These are phyloP conservation scores for Exophiala xenobiotica DNA, from an alignment of 2,329 filamentous ascomycete genomes.

Conservation along the genomic window DNA sequence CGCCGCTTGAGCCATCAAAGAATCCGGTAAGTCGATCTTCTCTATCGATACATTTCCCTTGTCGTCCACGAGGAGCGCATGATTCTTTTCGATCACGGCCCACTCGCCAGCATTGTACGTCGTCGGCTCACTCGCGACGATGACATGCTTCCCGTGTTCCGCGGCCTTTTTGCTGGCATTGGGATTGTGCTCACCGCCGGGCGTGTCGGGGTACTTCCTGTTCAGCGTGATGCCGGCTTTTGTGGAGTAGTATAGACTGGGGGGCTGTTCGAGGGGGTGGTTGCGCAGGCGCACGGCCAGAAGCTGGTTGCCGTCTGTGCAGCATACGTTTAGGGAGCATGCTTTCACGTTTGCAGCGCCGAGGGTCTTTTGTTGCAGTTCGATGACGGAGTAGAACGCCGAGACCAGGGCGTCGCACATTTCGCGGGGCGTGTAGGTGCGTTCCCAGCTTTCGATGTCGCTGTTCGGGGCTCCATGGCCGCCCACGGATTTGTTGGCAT, in stretches of 20 bases:
- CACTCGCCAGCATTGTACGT: slow-evolving; percentile 55
- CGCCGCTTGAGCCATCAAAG: slow-evolving; percentile 17
- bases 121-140: slow-evolving; percentile 51
- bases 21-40: slow-evolving; percentile 15
- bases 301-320: slow-evolving; percentile 51
- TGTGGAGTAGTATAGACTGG: slow-evolving; percentile 52
- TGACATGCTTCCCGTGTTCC: slow-evolving; percentile 52
- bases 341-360: slow-evolving; percentile 41
- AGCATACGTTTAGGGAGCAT: slow-evolving; percentile 54
- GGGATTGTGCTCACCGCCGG: slow-evolving; percentile 40
- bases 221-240: slow-evolving; percentile 54
- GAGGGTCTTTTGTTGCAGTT: slow-evolving; percentile 45
- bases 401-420: slow-evolving; percentile 48
- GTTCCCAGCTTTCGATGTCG: slow-evolving; percentile 39
- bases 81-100: slow-evolving; percentile 50
- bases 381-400: slow-evolving; percentile 45
- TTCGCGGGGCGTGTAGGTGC: slow-evolving; percentile 41
- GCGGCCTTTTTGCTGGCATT: slow-evolving; percentile 39
- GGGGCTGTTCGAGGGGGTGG: slow-evolving; percentile 52
- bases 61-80: slow-evolving; percentile 45
- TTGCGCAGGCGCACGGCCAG: slow-evolving; percentile 55
- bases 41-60: slow-evolving; percentile 31
- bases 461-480: slow-evolving; percentile 29
- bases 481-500: slow-evolving; percentile 26
- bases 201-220: slow-evolving; percentile 51